Percentiles rank a stretch among this genome's conserved stretches.
phyloP scores from a whole-genome alignment of 805 yeast genomes.

The Candida maesae region DNA sequence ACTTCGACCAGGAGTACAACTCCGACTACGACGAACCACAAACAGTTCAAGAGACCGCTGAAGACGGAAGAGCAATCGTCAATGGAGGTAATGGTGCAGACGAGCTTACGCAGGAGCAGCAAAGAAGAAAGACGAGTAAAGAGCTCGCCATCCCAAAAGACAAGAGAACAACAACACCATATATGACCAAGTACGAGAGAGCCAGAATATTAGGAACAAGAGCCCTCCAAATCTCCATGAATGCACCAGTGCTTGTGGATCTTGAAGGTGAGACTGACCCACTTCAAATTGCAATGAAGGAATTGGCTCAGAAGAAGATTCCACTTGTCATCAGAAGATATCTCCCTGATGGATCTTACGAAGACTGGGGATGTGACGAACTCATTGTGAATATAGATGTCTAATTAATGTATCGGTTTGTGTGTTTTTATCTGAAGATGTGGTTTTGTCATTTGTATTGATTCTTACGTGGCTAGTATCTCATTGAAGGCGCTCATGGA shows the following conservation, averaged over 20 bases:
- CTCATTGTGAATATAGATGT: constrained; percentile 71
- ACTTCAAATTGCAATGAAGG: constrained; percentile 95
- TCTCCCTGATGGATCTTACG: constrained; percentile 94
- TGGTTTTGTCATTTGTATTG: too few relatives aligned
- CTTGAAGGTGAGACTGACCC: constrained; percentile 99
- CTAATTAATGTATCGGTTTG: constrained; percentile 16
- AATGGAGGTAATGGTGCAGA: constrained; percentile 66
- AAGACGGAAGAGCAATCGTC: constrained; percentile 69
- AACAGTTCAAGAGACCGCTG: constrained; percentile 37
- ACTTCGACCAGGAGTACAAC: constrained; percentile 81
- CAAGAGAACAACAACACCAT: constrained; percentile 91
- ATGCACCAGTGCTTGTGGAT: constrained; percentile 97
- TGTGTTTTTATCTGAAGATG: too few relatives aligned
- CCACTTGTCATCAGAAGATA: constrained; percentile 95
- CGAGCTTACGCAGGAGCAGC: constrained; percentile 37
- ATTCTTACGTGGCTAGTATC: too few relatives aligned
- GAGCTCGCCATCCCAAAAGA: constrained; percentile 89
- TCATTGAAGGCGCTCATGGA: too few relatives aligned
- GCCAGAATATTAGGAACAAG: constrained; percentile 97
- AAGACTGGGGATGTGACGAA: constrained; percentile 99
- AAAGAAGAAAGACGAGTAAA: constrained; percentile 59
- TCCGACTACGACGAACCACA: constrained; percentile 61
- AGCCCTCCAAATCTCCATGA: constrained; percentile 95
- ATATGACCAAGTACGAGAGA: constrained; percentile 98
- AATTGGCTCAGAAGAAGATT: constrained; percentile 87